Conservation (phyloP, 2,329 filamentous ascomycete species). For the Epichloe coenophiala region DNA sequence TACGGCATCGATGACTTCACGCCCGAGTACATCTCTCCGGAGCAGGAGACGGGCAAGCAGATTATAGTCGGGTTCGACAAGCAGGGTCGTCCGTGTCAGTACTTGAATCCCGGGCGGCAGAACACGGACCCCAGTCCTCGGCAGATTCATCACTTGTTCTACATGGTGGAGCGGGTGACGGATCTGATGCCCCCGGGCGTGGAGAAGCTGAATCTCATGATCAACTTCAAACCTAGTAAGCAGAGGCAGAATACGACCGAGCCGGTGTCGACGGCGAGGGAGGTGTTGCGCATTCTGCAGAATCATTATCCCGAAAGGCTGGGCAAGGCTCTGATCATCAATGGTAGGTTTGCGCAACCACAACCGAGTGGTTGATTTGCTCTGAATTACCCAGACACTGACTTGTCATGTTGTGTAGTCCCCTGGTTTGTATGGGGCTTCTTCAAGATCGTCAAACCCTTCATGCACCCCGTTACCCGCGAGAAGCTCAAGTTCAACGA, state of each 20-base stretch:
- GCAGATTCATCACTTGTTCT: slow-evolving; percentile 88
- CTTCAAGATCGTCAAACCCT: slow-evolving; percentile 90
- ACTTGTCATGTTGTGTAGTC: slow-evolving; percentile 33
- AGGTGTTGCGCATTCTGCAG: slow-evolving; percentile 84
- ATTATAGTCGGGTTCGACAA: slow-evolving; percentile 80
- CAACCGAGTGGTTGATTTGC: background rate
- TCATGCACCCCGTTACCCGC: slow-evolving; percentile 88
- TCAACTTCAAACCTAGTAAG: slow-evolving; percentile 79
- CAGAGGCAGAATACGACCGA: slow-evolving; percentile 61
- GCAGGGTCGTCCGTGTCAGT: slow-evolving; percentile 73
- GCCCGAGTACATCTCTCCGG: slow-evolving; percentile 75
- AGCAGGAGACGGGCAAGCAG: slow-evolving; percentile 96
- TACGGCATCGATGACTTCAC: slow-evolving; percentile 73
- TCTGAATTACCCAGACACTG: background rate
- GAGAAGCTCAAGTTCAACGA: slow-evolving; percentile 98
- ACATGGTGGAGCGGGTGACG: slow-evolving; percentile 83
- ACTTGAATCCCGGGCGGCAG: slow-evolving; percentile 78
- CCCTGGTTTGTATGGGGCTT: slow-evolving; percentile 87
- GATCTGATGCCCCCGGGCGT: slow-evolving; percentile 83
- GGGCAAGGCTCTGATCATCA: slow-evolving; percentile 77
- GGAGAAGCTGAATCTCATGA: slow-evolving; percentile 74
- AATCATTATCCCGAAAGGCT: slow-evolving; percentile 91
- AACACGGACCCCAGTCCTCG: slow-evolving; percentile 79
- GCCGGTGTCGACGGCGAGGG: slow-evolving; percentile 62
- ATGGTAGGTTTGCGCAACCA: slow-evolving; percentile 41